A percentile compares a stretch with the other conserved stretches of the same genome.
These are phyloP conservation scores for Trichoderma sp. DNA, from an alignment of 2,329 filamentous ascomycete genomes.

Conservation along the genomic window DNA sequence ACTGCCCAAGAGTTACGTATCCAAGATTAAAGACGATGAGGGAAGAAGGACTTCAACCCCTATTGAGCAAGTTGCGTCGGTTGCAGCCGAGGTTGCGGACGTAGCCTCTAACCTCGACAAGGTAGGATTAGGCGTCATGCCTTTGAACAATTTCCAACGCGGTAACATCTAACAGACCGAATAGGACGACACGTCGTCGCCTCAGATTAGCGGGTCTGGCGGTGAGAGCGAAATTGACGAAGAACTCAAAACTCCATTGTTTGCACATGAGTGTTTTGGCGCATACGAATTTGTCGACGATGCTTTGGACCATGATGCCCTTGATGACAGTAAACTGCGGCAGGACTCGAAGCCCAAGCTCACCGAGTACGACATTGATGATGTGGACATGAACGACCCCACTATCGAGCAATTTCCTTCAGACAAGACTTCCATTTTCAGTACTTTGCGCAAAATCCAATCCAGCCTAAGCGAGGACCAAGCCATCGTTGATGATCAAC, in stretches of 20 bases:
- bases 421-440: conserved; percentile 44
- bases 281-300: conserved; percentile 39
- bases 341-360: conserved; percentile 22
- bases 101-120: conserved; percentile 40
- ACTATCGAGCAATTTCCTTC: conserved; percentile 50
- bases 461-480: conserved; percentile 44
- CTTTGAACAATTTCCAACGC: background rate
- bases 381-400: conserved; percentile 45
- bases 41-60: conserved; percentile 36
- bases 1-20: conserved; percentile 24
- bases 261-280: conserved; percentile 48
- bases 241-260: conserved; percentile 39
- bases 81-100: conserved; percentile 46
- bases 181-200: conserved; percentile 22
- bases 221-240: conserved; percentile 25
- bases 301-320: conserved; percentile 32
- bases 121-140: conserved; percentile 20
- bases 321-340: conserved; percentile 17
- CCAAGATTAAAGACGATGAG: conserved; percentile 1
- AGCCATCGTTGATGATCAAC: conserved; percentile 36
- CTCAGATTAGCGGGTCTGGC: conserved; percentile 14
- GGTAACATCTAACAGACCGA: conserved; percentile 21
- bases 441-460: conserved; percentile 46
- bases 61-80: conserved; percentile 41
- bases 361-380: conserved; percentile 16